phyloP scores from a whole-genome alignment of 805 yeast species.

The Candida succiphila region DNA sequence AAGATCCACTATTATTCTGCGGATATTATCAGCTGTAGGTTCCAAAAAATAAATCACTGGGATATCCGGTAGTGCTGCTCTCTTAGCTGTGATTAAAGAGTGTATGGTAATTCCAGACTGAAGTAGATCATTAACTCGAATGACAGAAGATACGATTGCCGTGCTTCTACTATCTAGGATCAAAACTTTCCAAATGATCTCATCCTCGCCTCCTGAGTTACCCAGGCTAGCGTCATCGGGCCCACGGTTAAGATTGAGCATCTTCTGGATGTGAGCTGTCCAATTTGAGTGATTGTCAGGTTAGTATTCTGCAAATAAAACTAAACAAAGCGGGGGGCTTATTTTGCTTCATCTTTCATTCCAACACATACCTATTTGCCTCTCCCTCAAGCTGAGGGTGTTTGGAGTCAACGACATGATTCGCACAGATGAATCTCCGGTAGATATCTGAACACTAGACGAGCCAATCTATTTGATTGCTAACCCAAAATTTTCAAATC shows the following conservation, averaged over 20 bases:
- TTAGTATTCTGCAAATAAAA: constrained; percentile 4
- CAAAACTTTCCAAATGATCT: constrained; percentile 83
- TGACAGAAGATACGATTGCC: constrained; percentile 80
- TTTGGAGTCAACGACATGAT: constrained; percentile 13
- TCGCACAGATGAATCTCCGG: background rate
- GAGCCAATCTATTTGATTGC: background rate
- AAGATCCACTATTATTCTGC: constrained; percentile 61
- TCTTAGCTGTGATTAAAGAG: constrained; percentile 54
- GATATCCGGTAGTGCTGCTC: constrained; percentile 88
- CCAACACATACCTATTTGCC: constrained; percentile 30
- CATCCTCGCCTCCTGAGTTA: constrained; percentile 44
- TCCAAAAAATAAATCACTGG: constrained; percentile 89
- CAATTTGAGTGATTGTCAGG: background rate
- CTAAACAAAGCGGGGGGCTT: background rate
- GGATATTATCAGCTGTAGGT: constrained; percentile 73
- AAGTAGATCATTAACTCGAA: constrained; percentile 83
- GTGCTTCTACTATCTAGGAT: constrained; percentile 76
- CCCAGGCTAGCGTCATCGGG: constrained; percentile 40
- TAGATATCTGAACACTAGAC: background rate
- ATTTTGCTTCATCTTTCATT: too few relatives aligned
- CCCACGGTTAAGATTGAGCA: constrained; percentile 75
- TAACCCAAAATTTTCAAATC: too few relatives aligned
- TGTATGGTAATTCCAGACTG: constrained; percentile 91
- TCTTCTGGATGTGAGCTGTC: constrained; percentile 56
- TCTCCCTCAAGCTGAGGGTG: constrained; percentile 24